phyloP scores from a whole-genome alignment of 257 asterid species.

The Nicotiana tabacum region DNA sequence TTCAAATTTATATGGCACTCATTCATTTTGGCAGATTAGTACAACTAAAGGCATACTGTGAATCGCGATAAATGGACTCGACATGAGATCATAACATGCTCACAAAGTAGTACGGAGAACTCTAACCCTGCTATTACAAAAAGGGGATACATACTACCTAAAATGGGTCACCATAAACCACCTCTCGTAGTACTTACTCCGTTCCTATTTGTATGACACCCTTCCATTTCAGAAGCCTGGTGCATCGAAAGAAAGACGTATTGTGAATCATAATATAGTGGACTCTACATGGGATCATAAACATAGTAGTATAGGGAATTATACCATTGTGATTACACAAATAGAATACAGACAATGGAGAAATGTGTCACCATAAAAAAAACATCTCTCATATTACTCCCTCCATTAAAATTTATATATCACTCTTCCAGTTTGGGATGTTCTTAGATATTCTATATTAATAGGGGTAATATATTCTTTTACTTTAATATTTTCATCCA shows the following conservation, averaged over 20 bases:
- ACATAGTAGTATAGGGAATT: not conserved
- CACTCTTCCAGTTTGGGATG: not conserved
- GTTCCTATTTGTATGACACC: not conserved
- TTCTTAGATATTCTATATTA: not conserved
- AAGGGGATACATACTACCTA: not conserved
- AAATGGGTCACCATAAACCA: not conserved
- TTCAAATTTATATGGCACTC: not conserved
- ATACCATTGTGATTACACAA: not conserved
- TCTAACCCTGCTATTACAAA: not conserved
- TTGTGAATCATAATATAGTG: not conserved
- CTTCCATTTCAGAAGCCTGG: not conserved
- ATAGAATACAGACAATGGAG: not conserved
- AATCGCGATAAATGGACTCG: not conserved
- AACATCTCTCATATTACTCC: not conserved
- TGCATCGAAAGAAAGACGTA: not conserved
- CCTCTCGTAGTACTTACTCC: not conserved
- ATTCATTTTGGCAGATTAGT: not conserved
- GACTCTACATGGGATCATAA: not conserved
- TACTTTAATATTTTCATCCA: too few species aligned
- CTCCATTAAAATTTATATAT: not conserved
- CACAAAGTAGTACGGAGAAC: not conserved
- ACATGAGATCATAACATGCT: not conserved
- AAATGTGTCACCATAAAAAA: not conserved
- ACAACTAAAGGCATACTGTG: not conserved
- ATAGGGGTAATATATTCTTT: too few species aligned